phyloP scores from a whole-genome alignment of 1,139 yeast genomes.

The Lodderomyces jiufengensis region DNA sequence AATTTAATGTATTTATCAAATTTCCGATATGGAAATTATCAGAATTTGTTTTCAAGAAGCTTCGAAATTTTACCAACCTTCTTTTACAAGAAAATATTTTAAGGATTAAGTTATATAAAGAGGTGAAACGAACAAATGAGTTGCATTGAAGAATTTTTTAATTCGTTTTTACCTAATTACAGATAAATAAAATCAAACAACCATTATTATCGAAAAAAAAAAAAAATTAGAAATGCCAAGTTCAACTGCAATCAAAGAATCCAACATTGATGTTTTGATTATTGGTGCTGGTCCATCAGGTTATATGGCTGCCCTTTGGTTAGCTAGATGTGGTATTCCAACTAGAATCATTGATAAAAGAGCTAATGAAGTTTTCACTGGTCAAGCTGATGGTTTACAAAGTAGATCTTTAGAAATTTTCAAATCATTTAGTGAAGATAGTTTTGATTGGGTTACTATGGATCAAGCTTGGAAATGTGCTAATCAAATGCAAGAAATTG shows the following conservation, averaged over 20 bases:
- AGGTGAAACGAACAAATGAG: too few species aligned
- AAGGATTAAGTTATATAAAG: too few species aligned
- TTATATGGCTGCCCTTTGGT: conserved; percentile 26
- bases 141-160: too few species aligned
- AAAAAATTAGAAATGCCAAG: conserved; percentile 1
- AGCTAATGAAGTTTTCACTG: conserved; percentile 23
- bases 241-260: conserved; percentile 14
- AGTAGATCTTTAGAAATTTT: conserved; percentile 28
- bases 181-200: too few species aligned
- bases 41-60: too few species aligned
- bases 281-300: conserved; percentile 40
- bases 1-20: too few species aligned
- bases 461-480: conserved; percentile 27
- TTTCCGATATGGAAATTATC: too few species aligned
- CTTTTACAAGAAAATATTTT: too few species aligned
- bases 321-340: conserved; percentile 27
- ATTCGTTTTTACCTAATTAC: too few species aligned
- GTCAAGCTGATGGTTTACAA: conserved; percentile 36
- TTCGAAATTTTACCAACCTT: too few species aligned
- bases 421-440: conserved; percentile 17
- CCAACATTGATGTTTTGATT: conserved; percentile 30
- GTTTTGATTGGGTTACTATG: conserved; percentile 23
- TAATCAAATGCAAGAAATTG: conserved; percentile 24
- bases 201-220: background rate
- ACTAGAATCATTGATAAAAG: conserved; percentile 31